Evolutionary conservation across 1,284 basidiomycete species (phyloP).

Genomic region (Ustilago sp.): DNA sequence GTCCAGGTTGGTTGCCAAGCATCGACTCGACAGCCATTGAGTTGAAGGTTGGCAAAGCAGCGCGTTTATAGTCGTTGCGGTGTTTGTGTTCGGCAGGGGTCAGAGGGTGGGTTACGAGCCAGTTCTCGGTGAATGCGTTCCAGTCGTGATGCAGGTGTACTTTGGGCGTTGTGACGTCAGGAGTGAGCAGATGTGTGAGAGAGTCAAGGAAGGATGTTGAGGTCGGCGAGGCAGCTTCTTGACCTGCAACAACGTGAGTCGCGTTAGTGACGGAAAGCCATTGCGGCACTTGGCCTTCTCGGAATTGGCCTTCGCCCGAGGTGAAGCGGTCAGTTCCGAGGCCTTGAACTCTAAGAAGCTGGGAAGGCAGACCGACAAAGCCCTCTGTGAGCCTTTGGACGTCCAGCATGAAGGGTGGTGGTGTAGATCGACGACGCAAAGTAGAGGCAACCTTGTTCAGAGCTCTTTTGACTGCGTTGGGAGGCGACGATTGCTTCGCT

Average conservation of each 20-base stretch:
- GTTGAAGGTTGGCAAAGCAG: constrained; percentile 59
- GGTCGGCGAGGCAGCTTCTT: constrained; percentile 11
- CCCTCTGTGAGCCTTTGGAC: constrained; percentile 24
- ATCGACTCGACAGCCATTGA: constrained; percentile 56
- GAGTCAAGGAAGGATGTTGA: constrained; percentile 11
- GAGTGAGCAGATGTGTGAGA: constrained; percentile 4
- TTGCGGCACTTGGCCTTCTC: constrained; percentile 55
- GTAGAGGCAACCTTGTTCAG: neutral
- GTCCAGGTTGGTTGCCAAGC: constrained; percentile 44
- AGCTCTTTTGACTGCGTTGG: neutral
- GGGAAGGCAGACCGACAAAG: constrained; percentile 40
- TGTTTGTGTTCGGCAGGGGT: constrained; percentile 12
- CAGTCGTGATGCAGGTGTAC: constrained; percentile 60
- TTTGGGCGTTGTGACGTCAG: neutral
- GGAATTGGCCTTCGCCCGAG: constrained; percentile 40
- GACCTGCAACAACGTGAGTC: constrained; percentile 27
- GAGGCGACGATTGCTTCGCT: constrained; percentile 2
- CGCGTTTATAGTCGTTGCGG: constrained; percentile 34
- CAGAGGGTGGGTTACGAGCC: constrained; percentile 22
- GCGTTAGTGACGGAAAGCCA: constrained; percentile 37
- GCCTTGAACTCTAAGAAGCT: constrained; percentile 37
- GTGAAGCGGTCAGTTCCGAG: constrained; percentile 44
- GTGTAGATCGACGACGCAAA: constrained; percentile 4
- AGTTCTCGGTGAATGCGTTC: constrained; percentile 45
- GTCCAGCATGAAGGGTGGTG: constrained; percentile 23